Percentiles rank a stretch among this genome's conserved stretches.
Evolutionary conservation across 495 filamentous ascomycete species (phyloP).

Genomic region (Neurospora intermedia): DNA sequence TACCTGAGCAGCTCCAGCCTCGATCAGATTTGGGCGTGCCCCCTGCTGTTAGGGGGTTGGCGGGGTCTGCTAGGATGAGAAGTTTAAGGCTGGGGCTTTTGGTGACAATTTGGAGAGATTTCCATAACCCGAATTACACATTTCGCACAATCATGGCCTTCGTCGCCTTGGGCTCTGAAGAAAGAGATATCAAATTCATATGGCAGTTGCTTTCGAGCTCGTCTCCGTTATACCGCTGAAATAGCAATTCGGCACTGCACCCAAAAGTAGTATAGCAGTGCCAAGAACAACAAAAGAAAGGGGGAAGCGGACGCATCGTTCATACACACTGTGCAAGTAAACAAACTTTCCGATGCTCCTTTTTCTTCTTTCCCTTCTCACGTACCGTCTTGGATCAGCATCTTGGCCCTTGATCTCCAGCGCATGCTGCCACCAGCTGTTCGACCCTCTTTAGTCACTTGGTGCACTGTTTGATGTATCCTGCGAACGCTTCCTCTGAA

Average conservation of each 20-base stretch:
- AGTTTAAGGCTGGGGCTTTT: background rate
- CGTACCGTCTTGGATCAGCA: background rate
- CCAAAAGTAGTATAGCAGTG: background rate
- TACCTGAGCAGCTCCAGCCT: background rate
- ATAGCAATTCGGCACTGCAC: background rate
- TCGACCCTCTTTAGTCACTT: background rate
- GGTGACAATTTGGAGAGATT: background rate
- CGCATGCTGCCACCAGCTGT: background rate
- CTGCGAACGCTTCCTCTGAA: background rate
- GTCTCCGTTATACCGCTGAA: background rate
- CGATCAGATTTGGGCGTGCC: background rate
- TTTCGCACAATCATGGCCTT: background rate
- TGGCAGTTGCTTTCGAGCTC: background rate
- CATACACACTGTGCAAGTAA: background rate
- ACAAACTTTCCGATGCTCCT: background rate
- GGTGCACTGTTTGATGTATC: background rate
- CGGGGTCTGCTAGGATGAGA: background rate
- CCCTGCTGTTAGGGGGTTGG: background rate
- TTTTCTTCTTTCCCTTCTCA: background rate
- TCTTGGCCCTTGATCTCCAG: background rate
- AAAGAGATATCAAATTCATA: background rate
- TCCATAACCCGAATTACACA: background rate
- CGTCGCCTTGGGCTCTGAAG: background rate
- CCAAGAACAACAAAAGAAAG: background rate
- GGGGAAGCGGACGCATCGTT: background rate